These are phyloP conservation scores for Pythium aquatile DNA, from an alignment of 352 stramenopile species.

Conservation along the genomic window DNA sequence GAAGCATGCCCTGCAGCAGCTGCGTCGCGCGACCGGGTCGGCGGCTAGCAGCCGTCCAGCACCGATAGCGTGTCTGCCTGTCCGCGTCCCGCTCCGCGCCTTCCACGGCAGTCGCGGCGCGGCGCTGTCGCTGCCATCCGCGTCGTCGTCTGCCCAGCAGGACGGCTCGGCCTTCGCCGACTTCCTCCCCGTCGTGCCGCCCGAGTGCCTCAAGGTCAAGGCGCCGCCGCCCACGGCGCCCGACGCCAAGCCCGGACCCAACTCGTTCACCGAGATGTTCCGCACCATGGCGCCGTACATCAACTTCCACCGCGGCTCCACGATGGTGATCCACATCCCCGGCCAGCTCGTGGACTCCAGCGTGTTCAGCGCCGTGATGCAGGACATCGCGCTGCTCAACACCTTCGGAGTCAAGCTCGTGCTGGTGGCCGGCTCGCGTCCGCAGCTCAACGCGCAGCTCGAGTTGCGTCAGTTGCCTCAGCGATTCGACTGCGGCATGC, in stretches of 20 bases:
- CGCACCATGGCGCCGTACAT: slow-evolving; percentile 97
- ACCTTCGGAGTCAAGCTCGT: slow-evolving; percentile 94
- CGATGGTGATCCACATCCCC: slow-evolving; percentile 96
- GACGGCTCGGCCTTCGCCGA: slow-evolving; percentile 35
- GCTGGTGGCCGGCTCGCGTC: slow-evolving; percentile 93
- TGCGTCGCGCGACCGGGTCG: slow-evolving; percentile 27
- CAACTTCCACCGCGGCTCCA: slow-evolving; percentile 94
- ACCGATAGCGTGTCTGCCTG: slow-evolving; percentile 16
- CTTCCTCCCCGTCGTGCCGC: slow-evolving; percentile 71
- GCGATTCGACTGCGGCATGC: slow-evolving; percentile 76
- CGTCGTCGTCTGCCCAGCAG: neutral
- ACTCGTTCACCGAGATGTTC: slow-evolving; percentile 92
- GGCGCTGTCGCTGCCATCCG: neutral
- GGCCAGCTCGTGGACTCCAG: slow-evolving; percentile 92
- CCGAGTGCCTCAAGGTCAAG: slow-evolving; percentile 74
- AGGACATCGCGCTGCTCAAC: slow-evolving; percentile 95
- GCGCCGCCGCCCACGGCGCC: slow-evolving; percentile 23
- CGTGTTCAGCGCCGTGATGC: slow-evolving; percentile 92
- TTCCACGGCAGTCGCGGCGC: slow-evolving; percentile 12
- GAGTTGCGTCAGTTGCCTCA: slow-evolving; percentile 59
- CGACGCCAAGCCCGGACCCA: slow-evolving; percentile 34
- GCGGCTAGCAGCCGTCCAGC: slow-evolving; percentile 17
- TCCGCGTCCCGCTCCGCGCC: neutral
- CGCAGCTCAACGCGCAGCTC: slow-evolving; percentile 94
- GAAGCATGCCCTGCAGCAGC: slow-evolving; percentile 28